Conservation (phyloP, 2,329 filamentous ascomycete genomes). For the Cytospora schulzeri region DNA sequence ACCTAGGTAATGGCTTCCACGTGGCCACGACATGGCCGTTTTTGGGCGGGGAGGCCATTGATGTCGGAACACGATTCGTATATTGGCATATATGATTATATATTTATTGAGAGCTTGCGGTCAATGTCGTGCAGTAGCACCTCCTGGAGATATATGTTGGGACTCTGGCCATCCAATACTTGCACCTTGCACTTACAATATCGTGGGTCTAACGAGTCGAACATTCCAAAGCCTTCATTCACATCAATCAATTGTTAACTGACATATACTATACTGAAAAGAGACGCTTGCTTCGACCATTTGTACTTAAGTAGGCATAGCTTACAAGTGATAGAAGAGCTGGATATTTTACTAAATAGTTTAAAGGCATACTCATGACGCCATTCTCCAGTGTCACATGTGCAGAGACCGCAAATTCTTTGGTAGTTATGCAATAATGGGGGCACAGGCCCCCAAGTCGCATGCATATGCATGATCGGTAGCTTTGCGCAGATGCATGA, state of each 20-base stretch:
- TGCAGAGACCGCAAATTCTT: too few species aligned
- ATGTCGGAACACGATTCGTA: too few species aligned
- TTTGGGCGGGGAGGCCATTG: background rate
- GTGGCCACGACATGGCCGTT: background rate
- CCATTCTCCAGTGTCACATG: background rate
- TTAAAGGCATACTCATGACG: background rate
- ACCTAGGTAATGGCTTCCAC: too few species aligned
- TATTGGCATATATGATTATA: background rate
- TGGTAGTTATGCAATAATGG: background rate
- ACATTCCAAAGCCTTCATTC: too few species aligned
- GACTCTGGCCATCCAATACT: background rate
- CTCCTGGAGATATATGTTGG: background rate
- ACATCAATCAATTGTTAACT: too few species aligned
- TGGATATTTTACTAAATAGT: too few species aligned
- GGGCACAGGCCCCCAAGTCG: too few species aligned
- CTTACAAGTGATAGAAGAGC: too few species aligned
- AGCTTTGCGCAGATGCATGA: background rate
- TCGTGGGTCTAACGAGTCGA: background rate
- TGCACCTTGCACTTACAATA: background rate
- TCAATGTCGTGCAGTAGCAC: too few species aligned
- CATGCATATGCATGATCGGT: background rate
- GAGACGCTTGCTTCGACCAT: too few species aligned
- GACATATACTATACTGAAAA: too few species aligned
- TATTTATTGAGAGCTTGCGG: background rate
- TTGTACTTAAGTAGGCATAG: too few species aligned